Percentiles rank a stretch among this genome's conserved stretches.
Conservation (phyloP, 2,329 filamentous ascomycete genomes). For the Colletotrichum cereale region DNA sequence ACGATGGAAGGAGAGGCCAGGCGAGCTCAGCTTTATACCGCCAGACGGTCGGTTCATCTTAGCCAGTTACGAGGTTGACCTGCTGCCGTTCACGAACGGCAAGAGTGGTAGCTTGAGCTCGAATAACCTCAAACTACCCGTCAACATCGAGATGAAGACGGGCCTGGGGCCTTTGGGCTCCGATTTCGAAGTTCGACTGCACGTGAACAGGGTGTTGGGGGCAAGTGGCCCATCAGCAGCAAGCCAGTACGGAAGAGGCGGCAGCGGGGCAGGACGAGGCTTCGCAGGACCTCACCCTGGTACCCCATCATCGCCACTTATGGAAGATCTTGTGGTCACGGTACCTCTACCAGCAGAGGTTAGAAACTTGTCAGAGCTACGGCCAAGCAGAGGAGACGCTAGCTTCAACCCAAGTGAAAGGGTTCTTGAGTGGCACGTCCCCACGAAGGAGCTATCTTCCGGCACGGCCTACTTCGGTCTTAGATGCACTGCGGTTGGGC, state of each 20-base stretch:
- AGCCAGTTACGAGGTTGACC: constrained; percentile 92
- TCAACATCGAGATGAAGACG: constrained; percentile 84
- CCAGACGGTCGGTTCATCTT: constrained; percentile 95
- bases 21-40: constrained; percentile 94
- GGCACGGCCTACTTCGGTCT: constrained; percentile 78
- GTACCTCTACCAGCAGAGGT: constrained; percentile 85
- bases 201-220: constrained; percentile 73
- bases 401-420: constrained; percentile 81
- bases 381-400: constrained; percentile 85
- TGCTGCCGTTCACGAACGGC: constrained; percentile 78
- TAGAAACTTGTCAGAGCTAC: constrained; percentile 85
- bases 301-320: constrained; percentile 67
- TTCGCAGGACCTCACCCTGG: constrained; percentile 64
- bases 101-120: constrained; percentile 66
- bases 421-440: constrained; percentile 85
- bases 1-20: constrained; percentile 89
- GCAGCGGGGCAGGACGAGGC: constrained; percentile 51
- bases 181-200: constrained; percentile 90
- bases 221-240: constrained; percentile 52
- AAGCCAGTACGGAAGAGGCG: constrained; percentile 55
- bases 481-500: constrained; percentile 83
- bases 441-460: constrained; percentile 78
- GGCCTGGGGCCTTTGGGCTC: constrained; percentile 79
- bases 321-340: constrained; percentile 84
- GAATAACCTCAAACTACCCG: constrained; percentile 82